Evolutionary conservation across 257 asterid genomes (phyloP).

Genomic region (Solanum sejunctum): DNA sequence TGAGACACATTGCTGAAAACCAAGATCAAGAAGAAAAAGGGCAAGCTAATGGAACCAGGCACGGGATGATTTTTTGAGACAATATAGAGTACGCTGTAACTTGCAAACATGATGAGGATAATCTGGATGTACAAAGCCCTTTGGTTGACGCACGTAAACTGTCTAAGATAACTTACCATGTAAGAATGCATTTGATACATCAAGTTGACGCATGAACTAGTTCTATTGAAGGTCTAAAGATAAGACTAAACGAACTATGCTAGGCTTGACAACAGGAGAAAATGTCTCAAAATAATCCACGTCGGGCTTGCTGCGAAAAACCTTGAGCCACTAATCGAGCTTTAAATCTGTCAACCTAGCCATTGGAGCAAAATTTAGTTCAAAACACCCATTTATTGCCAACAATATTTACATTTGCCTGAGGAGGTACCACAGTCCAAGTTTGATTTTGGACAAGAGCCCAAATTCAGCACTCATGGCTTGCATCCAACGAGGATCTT

Average conservation of each 20-base stretch:
- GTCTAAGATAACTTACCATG: neutral
- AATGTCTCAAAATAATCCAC: neutral
- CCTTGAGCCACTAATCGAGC: neutral
- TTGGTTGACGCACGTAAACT: neutral
- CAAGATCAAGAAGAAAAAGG: neutral
- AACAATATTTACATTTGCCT: neutral
- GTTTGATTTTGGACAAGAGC: neutral
- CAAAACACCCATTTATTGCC: neutral
- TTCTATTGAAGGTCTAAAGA: neutral
- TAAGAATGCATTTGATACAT: neutral
- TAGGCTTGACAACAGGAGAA: neutral
- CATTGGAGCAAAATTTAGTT: neutral
- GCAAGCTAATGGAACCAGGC: too few relatives aligned
- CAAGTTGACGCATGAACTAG: neutral
- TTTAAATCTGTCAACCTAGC: neutral
- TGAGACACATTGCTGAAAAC: neutral
- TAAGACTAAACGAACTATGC: neutral
- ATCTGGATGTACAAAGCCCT: neutral
- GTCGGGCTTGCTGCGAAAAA: neutral
- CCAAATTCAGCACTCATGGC: neutral
- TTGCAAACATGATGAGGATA: neutral
- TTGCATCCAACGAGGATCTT: too few relatives aligned
- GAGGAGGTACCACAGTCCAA: too few relatives aligned
- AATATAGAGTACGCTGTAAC: neutral
- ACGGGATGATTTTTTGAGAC: neutral